phyloP scores from a whole-genome alignment of 805 yeast genomes.

The Nakazawaea wickerhamii region DNA sequence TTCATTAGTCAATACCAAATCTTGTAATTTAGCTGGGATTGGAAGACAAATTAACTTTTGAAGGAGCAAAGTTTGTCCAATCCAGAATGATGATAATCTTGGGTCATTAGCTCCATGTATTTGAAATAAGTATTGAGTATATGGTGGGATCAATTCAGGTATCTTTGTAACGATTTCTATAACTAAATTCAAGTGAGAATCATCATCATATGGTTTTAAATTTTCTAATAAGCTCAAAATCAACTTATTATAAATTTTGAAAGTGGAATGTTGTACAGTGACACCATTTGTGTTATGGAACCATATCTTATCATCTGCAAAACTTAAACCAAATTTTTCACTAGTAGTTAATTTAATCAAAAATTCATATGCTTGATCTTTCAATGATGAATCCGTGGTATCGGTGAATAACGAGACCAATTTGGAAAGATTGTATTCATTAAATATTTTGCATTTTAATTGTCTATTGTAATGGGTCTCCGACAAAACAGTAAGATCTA shows the following conservation, averaged over 20 bases:
- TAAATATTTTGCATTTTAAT: constrained; percentile 69
- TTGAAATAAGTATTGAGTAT: constrained; percentile 46
- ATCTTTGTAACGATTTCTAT: constrained; percentile 43
- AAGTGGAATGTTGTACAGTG: constrained; percentile 35
- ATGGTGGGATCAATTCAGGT: constrained; percentile 74
- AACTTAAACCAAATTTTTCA: constrained; percentile 40
- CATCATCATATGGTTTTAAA: constrained; percentile 80
- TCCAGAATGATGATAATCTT: constrained; percentile 73
- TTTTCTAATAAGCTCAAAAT: constrained; percentile 55
- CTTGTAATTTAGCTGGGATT: constrained; percentile 37
- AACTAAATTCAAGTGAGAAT: constrained; percentile 51
- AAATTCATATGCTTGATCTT: constrained; percentile 37
- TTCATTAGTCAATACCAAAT: not conserved
- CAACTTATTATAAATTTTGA: constrained; percentile 62
- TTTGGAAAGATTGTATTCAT: constrained; percentile 65
- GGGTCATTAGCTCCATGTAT: constrained; percentile 77
- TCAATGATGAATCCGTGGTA: constrained; percentile 23
- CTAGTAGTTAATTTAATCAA: constrained; percentile 46
- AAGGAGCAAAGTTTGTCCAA: constrained; percentile 62
- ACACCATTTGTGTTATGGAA: constrained; percentile 36
- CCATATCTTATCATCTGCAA: constrained; percentile 48
- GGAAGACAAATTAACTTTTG: constrained; percentile 54
- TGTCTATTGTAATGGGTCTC: constrained; percentile 61
- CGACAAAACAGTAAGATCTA: constrained; percentile 45
- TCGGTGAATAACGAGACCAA: constrained; percentile 42